These are phyloP conservation scores for Fusarium sp. DNA, from an alignment of 2,329 filamentous ascomycete species.

Conservation along the genomic window DNA sequence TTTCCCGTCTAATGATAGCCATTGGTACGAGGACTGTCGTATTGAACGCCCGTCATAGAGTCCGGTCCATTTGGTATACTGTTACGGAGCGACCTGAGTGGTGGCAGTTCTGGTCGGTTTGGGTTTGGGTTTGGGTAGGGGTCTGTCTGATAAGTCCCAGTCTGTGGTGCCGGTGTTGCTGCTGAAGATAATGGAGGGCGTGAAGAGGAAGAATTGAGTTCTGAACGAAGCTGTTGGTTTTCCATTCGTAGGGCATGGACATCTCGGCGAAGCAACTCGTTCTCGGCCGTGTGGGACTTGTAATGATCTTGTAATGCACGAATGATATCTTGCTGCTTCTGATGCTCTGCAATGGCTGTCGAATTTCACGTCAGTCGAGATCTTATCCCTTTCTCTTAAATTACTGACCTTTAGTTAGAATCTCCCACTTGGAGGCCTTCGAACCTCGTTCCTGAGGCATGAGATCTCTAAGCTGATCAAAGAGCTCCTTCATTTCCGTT, in stretches of 20 bases:
- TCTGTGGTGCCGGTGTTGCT: constrained; percentile 26
- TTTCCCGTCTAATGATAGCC: constrained; percentile 57
- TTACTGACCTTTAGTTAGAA: constrained; percentile 79
- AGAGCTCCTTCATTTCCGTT: constrained; percentile 89
- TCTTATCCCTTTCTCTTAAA: background rate
- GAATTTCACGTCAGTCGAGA: constrained; percentile 15
- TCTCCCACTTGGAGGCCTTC: constrained; percentile 91
- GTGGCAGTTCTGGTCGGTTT: constrained; percentile 63
- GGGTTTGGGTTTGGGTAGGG: constrained; percentile 46
- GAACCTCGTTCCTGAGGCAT: constrained; percentile 83
- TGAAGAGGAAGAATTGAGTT: constrained; percentile 43
- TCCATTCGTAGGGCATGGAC: constrained; percentile 59
- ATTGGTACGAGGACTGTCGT: constrained; percentile 60
- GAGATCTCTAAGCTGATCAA: constrained; percentile 80
- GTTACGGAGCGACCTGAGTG: constrained; percentile 62
- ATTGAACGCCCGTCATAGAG: constrained; percentile 74
- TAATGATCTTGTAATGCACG: constrained; percentile 58
- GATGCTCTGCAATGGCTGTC: constrained; percentile 70
- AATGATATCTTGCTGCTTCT: constrained; percentile 61
- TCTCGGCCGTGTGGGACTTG: constrained; percentile 53
- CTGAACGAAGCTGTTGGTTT: constrained; percentile 56
- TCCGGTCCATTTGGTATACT: constrained; percentile 59
- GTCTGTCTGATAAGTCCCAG: constrained; percentile 44
- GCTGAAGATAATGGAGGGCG: constrained; percentile 36
- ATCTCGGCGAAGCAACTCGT: constrained; percentile 60